Evolutionary conservation across 345 rosid species (phyloP).

Genomic region (Leavenworthia alabamica): DNA sequence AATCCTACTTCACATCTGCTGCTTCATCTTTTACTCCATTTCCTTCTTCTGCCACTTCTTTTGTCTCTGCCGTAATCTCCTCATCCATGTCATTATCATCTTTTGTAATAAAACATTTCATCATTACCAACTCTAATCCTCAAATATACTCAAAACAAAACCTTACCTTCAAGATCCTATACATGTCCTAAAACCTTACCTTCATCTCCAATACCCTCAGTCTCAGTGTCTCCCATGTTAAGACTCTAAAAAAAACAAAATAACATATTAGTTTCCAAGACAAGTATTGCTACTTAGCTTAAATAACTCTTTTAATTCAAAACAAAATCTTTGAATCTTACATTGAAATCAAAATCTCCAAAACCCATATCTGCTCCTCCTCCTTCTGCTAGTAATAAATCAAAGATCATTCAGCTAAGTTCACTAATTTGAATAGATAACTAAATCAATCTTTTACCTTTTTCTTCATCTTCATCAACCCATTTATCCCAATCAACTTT

Average conservation of each 20-base stretch:
- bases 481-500: constrained; percentile 62
- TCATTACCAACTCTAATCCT: constrained; percentile 11
- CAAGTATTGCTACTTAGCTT: neutral
- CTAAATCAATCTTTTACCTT: constrained; percentile 8
- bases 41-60: constrained; percentile 11
- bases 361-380: constrained; percentile 32
- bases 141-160: constrained; percentile 14
- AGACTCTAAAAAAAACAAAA: constrained; percentile 3
- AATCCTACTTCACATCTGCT: constrained; percentile 14
- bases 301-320: neutral
- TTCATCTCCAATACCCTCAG: neutral
- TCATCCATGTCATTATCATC: constrained; percentile 36
- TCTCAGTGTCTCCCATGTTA: constrained; percentile 8
- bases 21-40: constrained; percentile 1
- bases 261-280: neutral
- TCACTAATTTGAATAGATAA: too few species aligned
- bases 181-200: neutral
- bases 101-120: constrained; percentile 18
- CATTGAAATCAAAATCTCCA: constrained; percentile 40
- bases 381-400: constrained; percentile 14
- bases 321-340: constrained; percentile 13
- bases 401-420: neutral
- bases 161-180: neutral
- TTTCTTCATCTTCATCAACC: constrained; percentile 56
- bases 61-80: constrained; percentile 19